Conservation (phyloP, 2,329 filamentous ascomycete species). For the Penicillium sp. region DNA sequence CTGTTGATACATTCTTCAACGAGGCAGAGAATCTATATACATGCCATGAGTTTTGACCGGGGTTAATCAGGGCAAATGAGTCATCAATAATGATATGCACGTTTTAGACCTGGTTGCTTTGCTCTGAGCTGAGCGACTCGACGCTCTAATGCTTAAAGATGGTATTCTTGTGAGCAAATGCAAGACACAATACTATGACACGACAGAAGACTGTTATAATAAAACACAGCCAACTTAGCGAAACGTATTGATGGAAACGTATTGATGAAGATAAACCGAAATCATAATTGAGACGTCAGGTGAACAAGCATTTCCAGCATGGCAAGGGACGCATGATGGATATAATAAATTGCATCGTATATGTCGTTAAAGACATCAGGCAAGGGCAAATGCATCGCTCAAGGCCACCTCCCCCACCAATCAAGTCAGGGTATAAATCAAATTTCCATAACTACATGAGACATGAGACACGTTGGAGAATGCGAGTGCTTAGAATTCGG, state of each 20-base stretch:
- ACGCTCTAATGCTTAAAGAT: neutral
- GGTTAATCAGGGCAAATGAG: neutral
- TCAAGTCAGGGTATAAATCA: neutral
- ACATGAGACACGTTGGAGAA: neutral
- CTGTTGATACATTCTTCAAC: conserved; percentile 37
- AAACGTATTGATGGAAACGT: neutral
- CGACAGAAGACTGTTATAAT: neutral
- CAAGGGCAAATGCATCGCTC: neutral
- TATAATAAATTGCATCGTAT: neutral
- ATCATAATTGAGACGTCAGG: neutral
- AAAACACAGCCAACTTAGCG: neutral
- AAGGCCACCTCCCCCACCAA: neutral
- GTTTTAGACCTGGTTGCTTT: neutral
- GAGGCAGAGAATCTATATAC: conserved; percentile 37
- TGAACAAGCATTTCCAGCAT: neutral
- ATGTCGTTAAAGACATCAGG: neutral
- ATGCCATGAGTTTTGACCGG: conserved; percentile 23
- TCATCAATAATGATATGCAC: neutral
- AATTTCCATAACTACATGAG: neutral
- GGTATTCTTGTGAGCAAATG: neutral
- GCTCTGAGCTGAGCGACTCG: neutral
- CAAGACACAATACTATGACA: neutral
- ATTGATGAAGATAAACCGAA: neutral
- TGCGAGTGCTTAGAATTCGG: neutral
- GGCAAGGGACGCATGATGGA: neutral